Evolutionary conservation across 176 grass and related monocot genomes (phyloP), one percentile per base, ranked within the genome.

Genomic region (Dendrocalamus sinicus): DNA sequence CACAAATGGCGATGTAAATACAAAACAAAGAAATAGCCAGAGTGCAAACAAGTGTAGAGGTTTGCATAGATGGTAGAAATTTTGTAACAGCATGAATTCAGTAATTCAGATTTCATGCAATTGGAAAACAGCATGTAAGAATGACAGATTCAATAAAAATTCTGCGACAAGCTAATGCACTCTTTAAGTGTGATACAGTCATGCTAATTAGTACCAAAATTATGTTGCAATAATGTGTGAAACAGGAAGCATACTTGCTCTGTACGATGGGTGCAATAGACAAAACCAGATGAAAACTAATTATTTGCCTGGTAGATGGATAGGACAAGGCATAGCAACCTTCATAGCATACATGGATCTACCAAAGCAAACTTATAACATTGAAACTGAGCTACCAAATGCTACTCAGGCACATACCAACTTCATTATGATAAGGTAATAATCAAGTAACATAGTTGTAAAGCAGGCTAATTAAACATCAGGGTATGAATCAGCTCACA

Each of bases 401-500:
- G 51, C 20, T 28, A 47, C 2, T 8, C 22, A 11, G 7, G n/a
- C 53, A 2, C 2, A 17, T 15, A 30, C 0, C 17, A 55, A 71
- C 23, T 14, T 66, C 51, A 22, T 45, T 3, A 61, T 44, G 41
- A 44, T 32, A 81, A 81, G 17, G 55, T 22, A 48, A 35, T 66
- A 1, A 43, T 20, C 45, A 78, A 30, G 65, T 41, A 74, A n/a
- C 0, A 75, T 24, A 88, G 17, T 70, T 47, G 6, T 37, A 75
- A 8, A 23, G 16, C 16, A 81, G 50, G 44, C 22, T 50, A 77
- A 84, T 60, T 53, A 40, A 77, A 51, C 14, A 45, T 53, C 68
- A 78, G 35, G 74, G 54, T 14, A 43, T 20, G 83, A 57, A 85
- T 51, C 9, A 70, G 81, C 94, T 93, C 88, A 96, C 94, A 96